A percentile compares a stretch with the other conserved stretches of the same genome.
These are phyloP conservation scores for Vigna trinervia DNA, from an alignment of 306 rosid species.

Conservation along the genomic window DNA sequence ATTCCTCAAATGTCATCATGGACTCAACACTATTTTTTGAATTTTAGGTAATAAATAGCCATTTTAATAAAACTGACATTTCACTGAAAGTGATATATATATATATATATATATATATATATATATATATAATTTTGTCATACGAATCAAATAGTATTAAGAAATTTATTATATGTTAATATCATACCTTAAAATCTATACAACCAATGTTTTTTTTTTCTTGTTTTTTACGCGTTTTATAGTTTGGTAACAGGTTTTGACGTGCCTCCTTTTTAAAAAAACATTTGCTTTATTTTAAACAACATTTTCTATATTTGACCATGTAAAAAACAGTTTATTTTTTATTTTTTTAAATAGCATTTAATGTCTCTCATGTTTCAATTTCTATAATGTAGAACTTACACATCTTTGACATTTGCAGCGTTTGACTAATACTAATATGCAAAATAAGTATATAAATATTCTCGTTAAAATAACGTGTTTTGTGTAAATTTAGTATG, in stretches of 20 bases:
- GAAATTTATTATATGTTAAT: neutral
- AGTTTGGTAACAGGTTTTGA: neutral
- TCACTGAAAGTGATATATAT: too few relatives aligned
- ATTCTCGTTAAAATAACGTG: neutral
- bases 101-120: too few relatives aligned
- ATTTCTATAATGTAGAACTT: neutral
- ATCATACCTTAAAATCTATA: neutral
- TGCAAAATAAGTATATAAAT: neutral
- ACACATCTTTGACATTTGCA: neutral
- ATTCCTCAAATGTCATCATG: neutral
- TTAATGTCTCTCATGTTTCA: conserved; percentile 7
- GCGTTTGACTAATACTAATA: neutral
- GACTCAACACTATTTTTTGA: neutral
- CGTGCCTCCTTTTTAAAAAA: neutral
- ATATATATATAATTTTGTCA: too few relatives aligned
- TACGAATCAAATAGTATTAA: too few relatives aligned
- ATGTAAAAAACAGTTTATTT: neutral
- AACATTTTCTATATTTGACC: conserved; percentile 6
- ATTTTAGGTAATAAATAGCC: too few relatives aligned
- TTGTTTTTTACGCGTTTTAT: neutral
- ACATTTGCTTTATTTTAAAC: neutral
- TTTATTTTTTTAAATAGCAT: neutral
- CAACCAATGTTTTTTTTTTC: neutral
- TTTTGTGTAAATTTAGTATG: neutral
- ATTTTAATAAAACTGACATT: neutral